Evolutionary conservation across 2,329 filamentous ascomycete species (phyloP), one percentile per base, ranked within the genome.

Genomic region (Fusarium poae): DNA sequence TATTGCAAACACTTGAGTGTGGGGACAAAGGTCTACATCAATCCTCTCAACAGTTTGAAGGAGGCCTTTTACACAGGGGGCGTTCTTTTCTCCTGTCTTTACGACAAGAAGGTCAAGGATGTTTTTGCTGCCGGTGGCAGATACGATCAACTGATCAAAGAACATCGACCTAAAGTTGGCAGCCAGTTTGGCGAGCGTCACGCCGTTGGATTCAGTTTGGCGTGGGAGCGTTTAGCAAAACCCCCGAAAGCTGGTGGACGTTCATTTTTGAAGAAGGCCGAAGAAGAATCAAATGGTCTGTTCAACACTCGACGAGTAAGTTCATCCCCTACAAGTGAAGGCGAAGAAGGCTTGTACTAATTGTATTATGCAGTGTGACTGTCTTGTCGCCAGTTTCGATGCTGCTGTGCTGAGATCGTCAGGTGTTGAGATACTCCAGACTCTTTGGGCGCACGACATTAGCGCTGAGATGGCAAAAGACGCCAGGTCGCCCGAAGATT

Each of bases 51-150:
- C 75, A 97, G 92, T 77, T 88, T 97, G 74, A 97, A 97, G 75
- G 94, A 97, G 76, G 92, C 91, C 58, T 97, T 98, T 77, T 99
- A 96, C 78, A 84, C 88, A 20, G 91, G 92, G 1, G 94, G 94
- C 10, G 84, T 98, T 29, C 83, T 98, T 43, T 98, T 99, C 77
- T 92, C 97, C 65, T 97, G 94, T 74, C 82, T 97, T 3, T 93
- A 94, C 68, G 95, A 98, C 77, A 90, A 88, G 65, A 97, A 93
- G 77, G 87, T 91, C 65, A 90, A 88, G 72, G 91, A 96, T 71
- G 92, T 98, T 0, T 93, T 98, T 75, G 96, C 95, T 8, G 96
- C 94, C 32, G 96, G 97, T 51, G 96, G 96, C 4, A 89, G 96
- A 49, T 99, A 99, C 77, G 97, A 99, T 77, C 89, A 89, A 48